phyloP scores from a whole-genome alignment of 2,329 filamentous ascomycete genomes.

The Rhinocladiella similis region DNA sequence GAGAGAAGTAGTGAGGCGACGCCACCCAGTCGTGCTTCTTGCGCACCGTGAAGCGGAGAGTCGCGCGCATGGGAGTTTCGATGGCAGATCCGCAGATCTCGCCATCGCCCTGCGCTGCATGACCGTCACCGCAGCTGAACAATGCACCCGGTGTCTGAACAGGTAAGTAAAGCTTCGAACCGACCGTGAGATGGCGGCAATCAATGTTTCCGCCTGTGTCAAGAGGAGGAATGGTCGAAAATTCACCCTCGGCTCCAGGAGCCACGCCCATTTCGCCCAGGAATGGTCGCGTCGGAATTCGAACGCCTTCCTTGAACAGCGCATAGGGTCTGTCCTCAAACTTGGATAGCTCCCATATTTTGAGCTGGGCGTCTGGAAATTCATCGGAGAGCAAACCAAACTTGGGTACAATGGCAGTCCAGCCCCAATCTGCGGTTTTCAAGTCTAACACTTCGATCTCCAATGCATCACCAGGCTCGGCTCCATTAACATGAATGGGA shows the following conservation, averaged over 20 bases:
- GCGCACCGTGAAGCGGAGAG: constrained; percentile 50
- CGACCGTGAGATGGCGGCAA: constrained; percentile 51
- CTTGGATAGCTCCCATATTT: constrained; percentile 51
- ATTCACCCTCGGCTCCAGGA: constrained; percentile 45
- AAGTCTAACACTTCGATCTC: constrained; percentile 53
- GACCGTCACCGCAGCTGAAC: constrained; percentile 57
- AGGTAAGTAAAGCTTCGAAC: constrained; percentile 51
- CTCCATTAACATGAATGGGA: constrained; percentile 51
- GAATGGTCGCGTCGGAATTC: constrained; percentile 53
- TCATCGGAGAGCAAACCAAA: constrained; percentile 55
- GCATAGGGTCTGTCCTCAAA: constrained; percentile 36
- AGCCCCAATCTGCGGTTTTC: constrained; percentile 49
- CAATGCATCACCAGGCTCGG: constrained; percentile 54
- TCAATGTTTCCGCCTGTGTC: constrained; percentile 58
- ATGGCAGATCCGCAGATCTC: constrained; percentile 59
- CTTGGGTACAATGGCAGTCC: constrained; percentile 53
- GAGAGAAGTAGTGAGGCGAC: constrained; percentile 51
- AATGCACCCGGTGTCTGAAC: constrained; percentile 52
- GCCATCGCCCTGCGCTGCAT: constrained; percentile 56
- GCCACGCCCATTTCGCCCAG: constrained; percentile 56
- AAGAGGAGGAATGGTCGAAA: constrained; percentile 53
- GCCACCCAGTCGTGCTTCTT: constrained; percentile 49
- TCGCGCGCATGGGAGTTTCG: constrained; percentile 54
- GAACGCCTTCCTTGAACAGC: constrained; percentile 50
- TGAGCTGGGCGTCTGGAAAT: constrained; percentile 45